A percentile compares a stretch with the other conserved stretches of the same genome.
phyloP scores from a whole-genome alignment of 208 protist species.

The Leishmania tropica region DNA sequence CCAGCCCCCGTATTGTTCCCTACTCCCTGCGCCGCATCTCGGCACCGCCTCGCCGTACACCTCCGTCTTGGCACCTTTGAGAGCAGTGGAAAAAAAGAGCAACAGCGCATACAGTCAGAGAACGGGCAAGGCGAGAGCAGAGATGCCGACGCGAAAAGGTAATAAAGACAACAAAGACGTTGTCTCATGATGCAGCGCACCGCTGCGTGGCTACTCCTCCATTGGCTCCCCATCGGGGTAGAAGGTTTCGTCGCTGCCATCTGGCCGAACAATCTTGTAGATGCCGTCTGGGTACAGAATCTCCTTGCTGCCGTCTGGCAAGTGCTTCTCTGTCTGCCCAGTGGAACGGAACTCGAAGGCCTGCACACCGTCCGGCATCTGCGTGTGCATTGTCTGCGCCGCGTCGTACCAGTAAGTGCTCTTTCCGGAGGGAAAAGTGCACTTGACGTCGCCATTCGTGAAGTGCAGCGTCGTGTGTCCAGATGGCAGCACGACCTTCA shows the following conservation, averaged over 20 bases:
- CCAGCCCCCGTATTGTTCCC: too few relatives aligned
- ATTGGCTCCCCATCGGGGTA: constrained; percentile 59
- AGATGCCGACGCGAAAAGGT: background rate
- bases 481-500: constrained; percentile 87
- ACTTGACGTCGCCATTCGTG: constrained; percentile 93
- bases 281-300: constrained; percentile 95
- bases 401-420: constrained; percentile 94
- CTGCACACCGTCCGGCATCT: constrained; percentile 85
- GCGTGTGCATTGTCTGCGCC: constrained; percentile 92
- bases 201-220: constrained; percentile 14
- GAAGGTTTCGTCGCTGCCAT: constrained; percentile 86
- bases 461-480: constrained; percentile 88
- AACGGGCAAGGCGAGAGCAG: background rate
- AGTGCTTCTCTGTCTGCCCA: constrained; percentile 89
- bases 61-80: background rate
- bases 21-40: background rate
- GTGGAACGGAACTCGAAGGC: constrained; percentile 91
- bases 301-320: constrained; percentile 90
- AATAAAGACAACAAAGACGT: background rate
- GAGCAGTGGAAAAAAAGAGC: background rate
- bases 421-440: constrained; percentile 86
- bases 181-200: background rate
- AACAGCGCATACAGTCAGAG: constrained; percentile 1
- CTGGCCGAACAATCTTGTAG: constrained; percentile 80
- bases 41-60: background rate